Evolutionary conservation across 306 rosid genomes (phyloP), one percentile per base, ranked within the genome.

Genomic region (Mucuna pruriens): DNA sequence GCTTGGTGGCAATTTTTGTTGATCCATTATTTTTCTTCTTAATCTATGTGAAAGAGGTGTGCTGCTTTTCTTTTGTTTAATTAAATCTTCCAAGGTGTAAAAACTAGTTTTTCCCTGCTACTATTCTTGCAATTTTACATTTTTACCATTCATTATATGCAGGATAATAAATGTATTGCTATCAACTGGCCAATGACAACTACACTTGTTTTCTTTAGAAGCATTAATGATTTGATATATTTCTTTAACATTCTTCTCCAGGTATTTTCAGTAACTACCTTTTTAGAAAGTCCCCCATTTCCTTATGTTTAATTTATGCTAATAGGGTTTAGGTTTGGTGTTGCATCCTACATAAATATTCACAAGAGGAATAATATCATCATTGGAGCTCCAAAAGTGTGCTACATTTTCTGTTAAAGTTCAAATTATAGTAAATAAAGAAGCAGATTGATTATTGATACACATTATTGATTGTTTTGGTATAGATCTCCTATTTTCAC

Each of bases 1-100:
- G 95, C 89, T 70, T 91, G 67, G 58, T 86, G 66, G 92, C 98
- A 54, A 83, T 90, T 73, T 94, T 91, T 74, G 80, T 91, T 23
- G 95, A 94, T 73, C 98, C 98, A 3, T 85, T 94, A 70, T 88
- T 91, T 86, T 94, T 90, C 90, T 89, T 90, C 82, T 26, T 89
- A 85, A 85, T 86, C 31, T 83, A 82, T 65, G 90, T 84, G 66
- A 45, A 46, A 5, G 0, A 82, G 92, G 97, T 94, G 87, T 70
- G 25, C 1, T 39, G 54, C 22, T 65, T 68, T 63, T 61, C 72
- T 76, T 82, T 69, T 52, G 72, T 58, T 76, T 61, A 9, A 29
- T 44, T 26, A 57, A 62, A 73, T 69, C 25, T 52, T 71, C 62
- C 60, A 20, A 62, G 54, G 46, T 54, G 34, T 39, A 73, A 33